Conservation (phyloP, 2,329 filamentous ascomycete species). For the Dactylellina sp. region DNA sequence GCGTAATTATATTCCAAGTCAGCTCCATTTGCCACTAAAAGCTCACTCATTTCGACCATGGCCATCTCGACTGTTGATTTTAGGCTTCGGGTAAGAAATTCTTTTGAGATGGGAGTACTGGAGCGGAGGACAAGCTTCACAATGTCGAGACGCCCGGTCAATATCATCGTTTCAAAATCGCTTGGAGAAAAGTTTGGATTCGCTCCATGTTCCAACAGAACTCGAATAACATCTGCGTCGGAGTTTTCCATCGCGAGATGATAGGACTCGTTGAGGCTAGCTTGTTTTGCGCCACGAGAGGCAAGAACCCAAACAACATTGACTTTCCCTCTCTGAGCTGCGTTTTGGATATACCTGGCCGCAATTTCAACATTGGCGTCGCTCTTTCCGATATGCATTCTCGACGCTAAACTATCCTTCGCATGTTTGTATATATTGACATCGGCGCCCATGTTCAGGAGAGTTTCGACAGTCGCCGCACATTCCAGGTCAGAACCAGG, state of each 20-base stretch:
- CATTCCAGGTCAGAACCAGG: conserved; percentile 30
- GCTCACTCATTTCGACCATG: conserved; percentile 38
- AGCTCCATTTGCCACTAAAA: conserved; percentile 41
- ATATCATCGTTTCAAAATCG: conserved; percentile 35
- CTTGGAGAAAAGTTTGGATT: conserved; percentile 42
- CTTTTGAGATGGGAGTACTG: conserved; percentile 23
- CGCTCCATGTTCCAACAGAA: conserved; percentile 45
- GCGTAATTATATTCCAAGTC: conserved; percentile 51
- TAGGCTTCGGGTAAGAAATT: conserved; percentile 26
- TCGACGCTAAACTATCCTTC: conserved; percentile 39
- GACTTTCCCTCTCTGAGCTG: conserved; percentile 43
- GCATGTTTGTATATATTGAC: conserved; percentile 51
- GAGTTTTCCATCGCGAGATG: conserved; percentile 43
- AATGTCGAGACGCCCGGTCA: conserved; percentile 31
- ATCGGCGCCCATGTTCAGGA: conserved; percentile 47
- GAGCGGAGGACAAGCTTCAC: conserved; percentile 39
- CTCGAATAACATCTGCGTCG: conserved; percentile 30
- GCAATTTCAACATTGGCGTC: conserved; percentile 50
- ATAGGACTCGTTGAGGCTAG: conserved; percentile 43
- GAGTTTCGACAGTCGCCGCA: conserved; percentile 41
- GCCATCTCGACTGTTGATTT: conserved; percentile 25
- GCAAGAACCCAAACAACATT: conserved; percentile 49
- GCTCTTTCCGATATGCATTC: conserved; percentile 50
- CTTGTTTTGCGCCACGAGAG: conserved; percentile 33
- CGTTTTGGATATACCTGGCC: conserved; percentile 47